Base-by-base conservation (phyloP, 2,329 filamentous ascomycete genomes). In the Epichloe sibirici region DNA sequence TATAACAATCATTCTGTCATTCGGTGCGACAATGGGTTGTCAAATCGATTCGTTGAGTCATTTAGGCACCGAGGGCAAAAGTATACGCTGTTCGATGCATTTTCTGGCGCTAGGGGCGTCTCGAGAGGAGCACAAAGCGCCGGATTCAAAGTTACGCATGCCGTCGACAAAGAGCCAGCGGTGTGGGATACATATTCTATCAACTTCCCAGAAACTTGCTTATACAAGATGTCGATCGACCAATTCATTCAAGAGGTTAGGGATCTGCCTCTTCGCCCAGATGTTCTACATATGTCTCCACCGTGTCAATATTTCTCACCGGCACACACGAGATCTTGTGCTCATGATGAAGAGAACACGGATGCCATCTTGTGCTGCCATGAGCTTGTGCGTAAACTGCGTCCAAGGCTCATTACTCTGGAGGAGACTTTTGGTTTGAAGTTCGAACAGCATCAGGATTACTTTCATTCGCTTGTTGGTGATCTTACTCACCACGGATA, bases 281-380 rank as follows among this genome's bases (percentile, higher is more conserved):
- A 93, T 58, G 70, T 91, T 2, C 68, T 88, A 0, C 88, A 94
- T 57, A 66, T 90, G 0, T 89, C 85, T 0, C 87, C 86, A 0
- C 88, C 88, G 0, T 94, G 89, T 52, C 86, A 91, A 58, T 80
- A 77, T 2, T 90, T 83, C 63, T 90, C 86, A 0, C 79, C 81
- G 0, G 85, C 83, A 0, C 83, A 94, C 54, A 90, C 86, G 0
- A 70, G 70, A 6, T 74, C 82, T 23, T 83, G 90, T 45, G 79
- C 68, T 1, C 76, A 85, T 25, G 87, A 94, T 56, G 84, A 86
- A 1, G 73, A 68, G 0, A 93, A 94, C 58, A 81, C 79, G 0
- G 80, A 81, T 1, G 74, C 74, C 0, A 61, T 83, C 0, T 79
- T 76, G 56, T 69, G 74, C 0, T 79, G 78, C 49, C 67, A 71